Evolutionary conservation across 352 stramenopile species (phyloP).

Genomic region (Phytophthora agathidicida): DNA sequence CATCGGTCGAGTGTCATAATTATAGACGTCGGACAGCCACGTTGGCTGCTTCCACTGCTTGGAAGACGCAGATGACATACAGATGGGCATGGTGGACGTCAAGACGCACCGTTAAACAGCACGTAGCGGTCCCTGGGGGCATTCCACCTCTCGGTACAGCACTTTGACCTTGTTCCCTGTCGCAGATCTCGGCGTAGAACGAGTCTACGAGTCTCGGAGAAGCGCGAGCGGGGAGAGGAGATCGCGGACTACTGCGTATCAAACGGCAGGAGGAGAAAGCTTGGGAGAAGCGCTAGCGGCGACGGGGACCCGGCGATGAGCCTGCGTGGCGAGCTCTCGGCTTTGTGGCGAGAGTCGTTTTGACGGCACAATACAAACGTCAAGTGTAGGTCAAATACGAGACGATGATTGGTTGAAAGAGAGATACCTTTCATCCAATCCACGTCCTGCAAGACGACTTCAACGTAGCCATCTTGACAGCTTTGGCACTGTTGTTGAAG

Average conservation of each 20-base stretch:
- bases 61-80: conserved; percentile 9
- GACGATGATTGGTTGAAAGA: conserved; percentile 25
- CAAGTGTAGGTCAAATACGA: conserved; percentile 1
- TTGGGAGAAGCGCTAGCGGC: not conserved
- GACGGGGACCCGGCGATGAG: not conserved
- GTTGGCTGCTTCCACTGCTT: conserved; percentile 17
- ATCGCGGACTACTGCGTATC: not conserved
- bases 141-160: conserved; percentile 18
- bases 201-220: conserved; percentile 5
- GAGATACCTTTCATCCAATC: conserved; percentile 18
- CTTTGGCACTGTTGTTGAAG: too few relatives aligned
- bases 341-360: conserved; percentile 28
- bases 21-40: conserved; percentile 10
- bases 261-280: not conserved
- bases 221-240: not conserved
- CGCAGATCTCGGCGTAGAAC: conserved; percentile 18
- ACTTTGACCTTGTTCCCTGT: not conserved
- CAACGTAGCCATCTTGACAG: not conserved
- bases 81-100: conserved; percentile 10
- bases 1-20: not conserved
- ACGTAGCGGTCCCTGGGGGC: conserved; percentile 17
- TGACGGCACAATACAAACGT: conserved; percentile 8
- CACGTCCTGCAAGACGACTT: conserved; percentile 4
- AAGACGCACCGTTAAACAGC: conserved; percentile 37
- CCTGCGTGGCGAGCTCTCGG: conserved; percentile 16